A percentile compares a stretch with the other conserved stretches of the same genome.
Evolutionary conservation across 352 stramenopile genomes (phyloP).

Genomic region (Pythium monospermum): DNA sequence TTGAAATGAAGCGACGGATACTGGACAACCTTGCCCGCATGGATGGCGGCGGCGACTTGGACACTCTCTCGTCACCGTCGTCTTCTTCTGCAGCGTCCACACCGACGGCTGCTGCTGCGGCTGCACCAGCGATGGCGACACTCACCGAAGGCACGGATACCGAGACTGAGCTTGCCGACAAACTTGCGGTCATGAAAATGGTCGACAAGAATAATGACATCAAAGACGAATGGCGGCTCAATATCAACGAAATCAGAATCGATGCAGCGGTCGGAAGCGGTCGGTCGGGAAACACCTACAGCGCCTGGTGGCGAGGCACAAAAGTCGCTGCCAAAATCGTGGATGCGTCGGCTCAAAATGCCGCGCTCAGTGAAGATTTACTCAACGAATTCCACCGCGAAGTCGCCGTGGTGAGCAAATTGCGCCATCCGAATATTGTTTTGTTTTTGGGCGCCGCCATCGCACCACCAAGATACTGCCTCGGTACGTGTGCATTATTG

Average conservation of each 20-base stretch:
- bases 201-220: constrained; percentile 85
- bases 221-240: constrained; percentile 77
- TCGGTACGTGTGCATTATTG: constrained; percentile 36
- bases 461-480: constrained; percentile 71
- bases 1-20: constrained; percentile 62
- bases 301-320: constrained; percentile 73
- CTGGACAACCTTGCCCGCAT: constrained; percentile 63
- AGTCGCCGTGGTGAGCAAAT: constrained; percentile 78
- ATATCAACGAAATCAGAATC: constrained; percentile 67
- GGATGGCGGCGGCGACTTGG: constrained; percentile 29
- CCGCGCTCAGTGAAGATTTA: constrained; percentile 64
- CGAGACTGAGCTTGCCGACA: constrained; percentile 44
- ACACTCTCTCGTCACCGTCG: too few relatives aligned
- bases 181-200: constrained; percentile 71
- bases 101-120: neutral
- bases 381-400: constrained; percentile 84
- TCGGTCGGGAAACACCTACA: constrained; percentile 77
- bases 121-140: neutral
- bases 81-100: too few relatives aligned
- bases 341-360: constrained; percentile 64
- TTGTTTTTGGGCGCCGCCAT: constrained; percentile 80
- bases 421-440: constrained; percentile 84
- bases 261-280: constrained; percentile 64
- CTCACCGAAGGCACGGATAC: constrained; percentile 17
- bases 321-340: constrained; percentile 78